Evolutionary conservation across 495 filamentous ascomycete genomes (phyloP).

Genomic region (Hypoxylon perforatum): DNA sequence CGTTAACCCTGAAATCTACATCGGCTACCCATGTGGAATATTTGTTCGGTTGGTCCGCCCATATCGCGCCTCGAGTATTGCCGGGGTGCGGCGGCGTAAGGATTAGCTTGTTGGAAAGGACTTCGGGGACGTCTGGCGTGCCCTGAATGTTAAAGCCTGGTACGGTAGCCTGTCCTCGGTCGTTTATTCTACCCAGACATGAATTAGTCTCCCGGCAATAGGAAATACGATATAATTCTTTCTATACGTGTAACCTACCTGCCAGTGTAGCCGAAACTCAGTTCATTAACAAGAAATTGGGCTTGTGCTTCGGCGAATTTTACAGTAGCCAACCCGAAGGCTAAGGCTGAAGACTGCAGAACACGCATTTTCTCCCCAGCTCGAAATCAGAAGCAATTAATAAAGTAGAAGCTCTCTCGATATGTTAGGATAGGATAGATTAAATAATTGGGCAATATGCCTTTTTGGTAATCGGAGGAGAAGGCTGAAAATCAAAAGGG

Average conservation of each 20-base stretch:
- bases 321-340: slow-evolving; percentile 58
- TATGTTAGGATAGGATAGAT: slow-evolving; percentile 2
- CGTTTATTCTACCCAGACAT: slow-evolving; percentile 50
- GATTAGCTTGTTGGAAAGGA: slow-evolving; percentile 91
- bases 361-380: slow-evolving; percentile 52
- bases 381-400: slow-evolving; percentile 10
- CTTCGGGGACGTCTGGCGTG: slow-evolving; percentile 73
- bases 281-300: slow-evolving; percentile 65
- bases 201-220: slow-evolving; percentile 10
- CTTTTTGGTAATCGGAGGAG: slow-evolving; percentile 19
- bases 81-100: slow-evolving; percentile 90
- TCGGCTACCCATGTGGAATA: slow-evolving; percentile 81
- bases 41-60: slow-evolving; percentile 73
- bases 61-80: slow-evolving; percentile 83
- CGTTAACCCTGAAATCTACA: slow-evolving; percentile 86
- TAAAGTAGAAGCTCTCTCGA: slow-evolving; percentile 2
- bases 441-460: slow-evolving; percentile 16
- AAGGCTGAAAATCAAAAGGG: slow-evolving; percentile 10
- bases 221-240: slow-evolving; percentile 24
- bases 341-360: slow-evolving; percentile 48
- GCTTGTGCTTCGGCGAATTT: slow-evolving; percentile 67
- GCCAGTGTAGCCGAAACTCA: slow-evolving; percentile 81
- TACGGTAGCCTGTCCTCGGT: slow-evolving; percentile 49
- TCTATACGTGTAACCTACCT: slow-evolving; percentile 59
- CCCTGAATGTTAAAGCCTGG: slow-evolving; percentile 74